Base-by-base conservation (phyloP, 345 rosid species). In the Cochlearia excelsa region DNA sequence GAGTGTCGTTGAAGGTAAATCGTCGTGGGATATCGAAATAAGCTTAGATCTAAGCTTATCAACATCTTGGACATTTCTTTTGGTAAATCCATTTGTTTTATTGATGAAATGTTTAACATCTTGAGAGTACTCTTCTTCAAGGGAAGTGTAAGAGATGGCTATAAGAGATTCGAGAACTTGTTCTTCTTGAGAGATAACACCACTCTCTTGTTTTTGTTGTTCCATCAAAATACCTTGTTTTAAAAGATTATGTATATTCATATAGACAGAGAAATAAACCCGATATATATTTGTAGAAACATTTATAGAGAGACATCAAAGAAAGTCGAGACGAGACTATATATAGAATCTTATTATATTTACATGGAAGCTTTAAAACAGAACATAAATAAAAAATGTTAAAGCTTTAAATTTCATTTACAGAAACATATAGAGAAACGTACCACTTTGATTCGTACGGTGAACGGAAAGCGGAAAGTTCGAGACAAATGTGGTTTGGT, bases 111-210 rank as follows among this genome's bases (percentile, higher is more conserved):
- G 61, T 51, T 57, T 63, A 54, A 63, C 57, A 51, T 71, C 75
- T 11, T 61, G 53, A 6, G 16, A 41, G 23, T 31, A 44, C 29
- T 55, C 63, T 23, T 71, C 74, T 30, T 63, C 75, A 0, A 70
- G 70, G 16, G 51, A 65, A 58, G 75, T 63, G 56, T 71, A 65
- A 7, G 75, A 26, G 42, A 71, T 71, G 26, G 65, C 70, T 3
- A 71, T 71, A 3, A 71, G 75, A 46, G 70, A 59, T 44, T 71
- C 75, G 52, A 60, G 66, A 2, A 55, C 57, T 59, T 71, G 70
- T 3, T 71, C 75, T 65, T 71, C 75, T 65, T 71, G 70, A 52
- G 66, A 52, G 27, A 54, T 52, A 48, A 58, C 42, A 45, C 46
- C 39, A 65, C 66, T 65, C 10, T 60, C 70, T 71, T 51, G 61